Evolutionary conservation across 352 stramenopile species (phyloP), one percentile per base, ranked within the genome.

Genomic region (Peronospora destructor): DNA sequence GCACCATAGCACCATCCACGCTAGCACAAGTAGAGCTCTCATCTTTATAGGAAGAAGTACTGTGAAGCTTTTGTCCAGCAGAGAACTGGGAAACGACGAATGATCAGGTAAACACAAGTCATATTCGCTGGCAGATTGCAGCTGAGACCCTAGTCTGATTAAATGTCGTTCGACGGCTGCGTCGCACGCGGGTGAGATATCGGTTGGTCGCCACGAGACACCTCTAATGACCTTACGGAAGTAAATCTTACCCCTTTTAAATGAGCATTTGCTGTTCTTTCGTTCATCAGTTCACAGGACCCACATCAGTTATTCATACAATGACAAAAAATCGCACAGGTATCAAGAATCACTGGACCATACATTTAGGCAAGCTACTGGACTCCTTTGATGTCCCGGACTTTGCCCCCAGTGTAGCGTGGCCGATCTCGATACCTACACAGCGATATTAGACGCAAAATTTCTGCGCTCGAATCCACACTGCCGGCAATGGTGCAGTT

Each of bases 401-500:
- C n/a, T 76, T 45, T 10, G 68, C 45, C 4, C 52, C 47, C 6
- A 21, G 66, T 84, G 37, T 66, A 85, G 1, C 73, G 69, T 1
- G 71, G 71, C 2, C 76, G 32, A 32, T 32, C 12, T 36, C 63
- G 83, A 6, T 59, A 55, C 23, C 0, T 3, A 26, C 23, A 26
- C 4, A 26, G 23, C 19, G 23, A 26, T 26, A 26, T 3, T 73
- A 69, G 0, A 71, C 45, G 16, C 73, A 6, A n/a, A n/a, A 51
- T 71, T 3, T 73, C 68, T 0, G 75, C 83, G 14, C 60, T 59
- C 29, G 48, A 57, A n/a, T 45, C 62, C 37, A 49, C 32, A 7
- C 23, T 49, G 13, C 53, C 57, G 0, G 61, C 68, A 13, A 84
- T 59, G 0, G 68, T 78, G 32, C 76, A 87, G 48, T 87, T 71